Conservation (phyloP, 495 filamentous ascomycete species). For the Podospora bellae-mahoneyi region DNA sequence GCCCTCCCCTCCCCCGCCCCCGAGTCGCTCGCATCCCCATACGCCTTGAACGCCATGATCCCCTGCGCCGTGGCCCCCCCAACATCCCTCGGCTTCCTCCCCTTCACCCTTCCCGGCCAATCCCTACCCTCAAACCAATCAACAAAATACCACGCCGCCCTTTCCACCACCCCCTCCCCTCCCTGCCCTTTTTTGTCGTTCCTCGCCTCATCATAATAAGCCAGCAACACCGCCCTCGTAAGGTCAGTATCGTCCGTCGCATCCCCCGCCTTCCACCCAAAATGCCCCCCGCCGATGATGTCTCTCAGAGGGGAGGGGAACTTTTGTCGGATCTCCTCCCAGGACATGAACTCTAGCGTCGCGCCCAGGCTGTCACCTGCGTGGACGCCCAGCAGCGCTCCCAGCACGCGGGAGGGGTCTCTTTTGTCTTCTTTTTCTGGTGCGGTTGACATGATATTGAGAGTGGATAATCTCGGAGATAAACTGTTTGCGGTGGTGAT, state of each 20-base stretch:
- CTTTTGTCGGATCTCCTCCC: conserved; percentile 18
- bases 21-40: conserved; percentile 6
- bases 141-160: conserved; percentile 26
- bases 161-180: conserved; percentile 12
- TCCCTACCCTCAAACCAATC: conserved; percentile 27
- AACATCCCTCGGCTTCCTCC: conserved; percentile 22
- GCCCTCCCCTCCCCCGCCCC: conserved; percentile 27
- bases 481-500: neutral
- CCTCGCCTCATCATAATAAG: conserved; percentile 22
- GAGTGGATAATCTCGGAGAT: neutral
- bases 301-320: conserved; percentile 25
- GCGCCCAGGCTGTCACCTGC: conserved; percentile 36
- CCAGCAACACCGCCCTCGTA: conserved; percentile 24
- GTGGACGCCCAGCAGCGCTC: conserved; percentile 36
- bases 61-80: conserved; percentile 28
- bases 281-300: conserved; percentile 31
- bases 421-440: neutral
- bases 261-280: conserved; percentile 29
- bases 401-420: conserved; percentile 20
- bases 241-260: conserved; percentile 25
- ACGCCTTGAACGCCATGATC: conserved; percentile 18
- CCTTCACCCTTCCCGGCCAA: conserved; percentile 26
- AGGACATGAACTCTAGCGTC: conserved; percentile 31
- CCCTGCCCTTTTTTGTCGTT: neutral
- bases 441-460: neutral